phyloP scores from a whole-genome alignment of 345 rosid genomes.

The Populus deltoides region DNA sequence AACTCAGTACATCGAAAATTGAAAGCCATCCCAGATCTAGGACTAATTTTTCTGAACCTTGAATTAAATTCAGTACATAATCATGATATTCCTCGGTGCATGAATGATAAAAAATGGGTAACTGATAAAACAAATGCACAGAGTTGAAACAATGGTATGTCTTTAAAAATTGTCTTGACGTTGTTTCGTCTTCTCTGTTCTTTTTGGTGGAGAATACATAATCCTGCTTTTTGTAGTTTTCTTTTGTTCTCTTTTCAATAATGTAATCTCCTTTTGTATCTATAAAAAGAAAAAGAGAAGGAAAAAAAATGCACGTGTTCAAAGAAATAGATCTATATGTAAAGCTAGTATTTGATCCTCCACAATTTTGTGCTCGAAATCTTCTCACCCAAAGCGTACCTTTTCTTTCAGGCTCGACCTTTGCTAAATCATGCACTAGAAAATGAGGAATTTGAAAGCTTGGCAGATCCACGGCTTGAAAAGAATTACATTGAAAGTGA shows the following conservation, averaged over 20 bases:
- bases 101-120: background rate
- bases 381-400: constrained; percentile 13
- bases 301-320: background rate
- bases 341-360: background rate
- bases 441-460: constrained; percentile 47
- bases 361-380: background rate
- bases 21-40: background rate
- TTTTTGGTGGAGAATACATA: background rate
- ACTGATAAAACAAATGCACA: background rate
- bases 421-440: constrained; percentile 70
- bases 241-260: background rate
- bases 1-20: background rate
- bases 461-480: constrained; percentile 77
- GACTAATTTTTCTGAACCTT: background rate
- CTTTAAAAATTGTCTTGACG: background rate
- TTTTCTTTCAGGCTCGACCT: constrained; percentile 73
- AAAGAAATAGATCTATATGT: background rate
- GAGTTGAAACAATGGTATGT: constrained; percentile 3
- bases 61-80: background rate
- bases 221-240: background rate
- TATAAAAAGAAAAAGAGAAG: background rate
- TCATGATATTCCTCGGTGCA: background rate
- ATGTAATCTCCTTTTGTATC: background rate
- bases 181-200: background rate
- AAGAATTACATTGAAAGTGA: constrained; percentile 56